These are phyloP conservation scores for Magnusiomyces paraingens DNA, from an alignment of 1,139 yeast species.

Conservation along the genomic window DNA sequence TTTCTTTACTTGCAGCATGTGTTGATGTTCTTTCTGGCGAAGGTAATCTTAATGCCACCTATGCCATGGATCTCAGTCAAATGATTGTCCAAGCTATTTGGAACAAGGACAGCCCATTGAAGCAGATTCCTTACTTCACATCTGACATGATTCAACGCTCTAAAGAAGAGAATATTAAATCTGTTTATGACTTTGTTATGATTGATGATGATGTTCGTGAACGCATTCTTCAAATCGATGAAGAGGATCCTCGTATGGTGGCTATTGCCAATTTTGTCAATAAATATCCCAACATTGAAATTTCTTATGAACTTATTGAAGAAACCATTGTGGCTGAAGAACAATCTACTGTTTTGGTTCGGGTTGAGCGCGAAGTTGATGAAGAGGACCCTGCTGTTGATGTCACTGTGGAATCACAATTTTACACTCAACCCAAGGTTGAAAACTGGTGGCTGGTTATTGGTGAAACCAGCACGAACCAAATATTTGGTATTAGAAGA, in stretches of 20 bases:
- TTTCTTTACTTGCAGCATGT: slow-evolving; percentile 55
- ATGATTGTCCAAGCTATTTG: slow-evolving; percentile 85
- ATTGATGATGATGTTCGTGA: slow-evolving; percentile 77
- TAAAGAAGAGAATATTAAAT: slow-evolving; percentile 47
- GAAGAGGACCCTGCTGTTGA: slow-evolving; percentile 45
- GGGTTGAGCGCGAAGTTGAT: slow-evolving; percentile 60
- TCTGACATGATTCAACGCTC: slow-evolving; percentile 55
- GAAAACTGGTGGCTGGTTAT: slow-evolving; percentile 77
- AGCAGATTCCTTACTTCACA: slow-evolving; percentile 70
- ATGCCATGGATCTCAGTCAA: slow-evolving; percentile 83
- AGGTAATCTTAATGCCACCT: slow-evolving; percentile 70
- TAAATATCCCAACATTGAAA: slow-evolving; percentile 79
- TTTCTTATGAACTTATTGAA: slow-evolving; percentile 47
- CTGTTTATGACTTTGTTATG: slow-evolving; percentile 80
- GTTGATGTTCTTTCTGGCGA: slow-evolving; percentile 76
- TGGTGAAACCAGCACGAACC: slow-evolving; percentile 57
- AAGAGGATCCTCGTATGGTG: slow-evolving; percentile 42
- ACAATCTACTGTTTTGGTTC: slow-evolving; percentile 44
- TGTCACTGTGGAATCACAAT: slow-evolving; percentile 45
- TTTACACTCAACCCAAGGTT: slow-evolving; percentile 51
- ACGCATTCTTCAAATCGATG: slow-evolving; percentile 45
- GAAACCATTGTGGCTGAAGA: slow-evolving; percentile 41
- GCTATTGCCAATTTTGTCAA: slow-evolving; percentile 84
- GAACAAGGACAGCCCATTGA: slow-evolving; percentile 73
- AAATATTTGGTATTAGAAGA: slow-evolving; percentile 69